phyloP scores from a whole-genome alignment of 495 filamentous ascomycete species.

The Melanomma pulvis-pyrius region DNA sequence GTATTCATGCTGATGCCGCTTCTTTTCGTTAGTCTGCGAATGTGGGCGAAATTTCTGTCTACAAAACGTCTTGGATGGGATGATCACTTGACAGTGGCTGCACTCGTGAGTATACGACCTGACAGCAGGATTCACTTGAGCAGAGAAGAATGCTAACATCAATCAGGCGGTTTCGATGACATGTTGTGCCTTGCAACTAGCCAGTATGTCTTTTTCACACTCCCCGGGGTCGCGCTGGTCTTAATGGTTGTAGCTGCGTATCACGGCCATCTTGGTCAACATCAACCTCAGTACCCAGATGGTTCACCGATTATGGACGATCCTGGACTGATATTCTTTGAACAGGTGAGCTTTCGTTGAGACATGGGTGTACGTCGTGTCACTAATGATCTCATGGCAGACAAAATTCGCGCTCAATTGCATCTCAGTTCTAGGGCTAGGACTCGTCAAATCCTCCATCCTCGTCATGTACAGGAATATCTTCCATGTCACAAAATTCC shows the following conservation, averaged over 20 bases:
- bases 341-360: constrained; percentile 11
- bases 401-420: constrained; percentile 13
- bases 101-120: constrained; percentile 3
- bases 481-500: neutral
- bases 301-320: constrained; percentile 16
- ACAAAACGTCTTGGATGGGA: constrained; percentile 8
- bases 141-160: neutral
- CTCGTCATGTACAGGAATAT: constrained; percentile 12
- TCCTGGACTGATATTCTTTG: constrained; percentile 10
- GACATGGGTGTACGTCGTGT: too few species aligned
- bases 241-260: neutral
- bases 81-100: constrained; percentile 2
- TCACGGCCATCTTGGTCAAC: constrained; percentile 13
- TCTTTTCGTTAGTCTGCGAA: constrained; percentile 5
- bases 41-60: constrained; percentile 5
- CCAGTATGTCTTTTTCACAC: neutral
- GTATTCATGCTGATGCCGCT: too few species aligned
- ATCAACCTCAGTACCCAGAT: constrained; percentile 6
- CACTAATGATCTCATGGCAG: neutral
- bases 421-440: neutral
- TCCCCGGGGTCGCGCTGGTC: too few species aligned
- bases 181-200: constrained; percentile 6
- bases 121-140: neutral
- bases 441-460: constrained; percentile 12
- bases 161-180: neutral